Evolutionary conservation across 306 rosid species (phyloP), one percentile per base, ranked within the genome.

Genomic region (Amphicarpaea edgeworthii): DNA sequence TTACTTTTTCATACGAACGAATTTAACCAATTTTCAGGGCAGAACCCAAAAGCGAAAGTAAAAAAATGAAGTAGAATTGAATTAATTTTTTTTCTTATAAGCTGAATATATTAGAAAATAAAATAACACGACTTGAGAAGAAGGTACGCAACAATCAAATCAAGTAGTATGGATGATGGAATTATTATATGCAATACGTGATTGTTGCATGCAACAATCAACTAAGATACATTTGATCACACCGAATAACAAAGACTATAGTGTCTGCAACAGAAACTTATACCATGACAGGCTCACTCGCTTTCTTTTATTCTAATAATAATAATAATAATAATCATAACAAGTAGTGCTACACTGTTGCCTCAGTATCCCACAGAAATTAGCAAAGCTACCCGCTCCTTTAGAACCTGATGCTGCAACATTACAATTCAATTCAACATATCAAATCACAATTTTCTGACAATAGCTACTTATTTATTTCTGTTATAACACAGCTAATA

Each of bases 201-300:
- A 59, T 30, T 60, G 42, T 34, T 34, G 42, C 45, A 16, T 9
- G 47, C n/a, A 62, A 62, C 68, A 62, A 17, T 62, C 47, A 37
- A 16, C 28, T 38, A 63, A 63, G 68, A 34, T 37, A 17, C 69
- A 63, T 63, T 30, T 37, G 37, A 37, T 38, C 12, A 15, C 12
- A 60, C 42, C 5, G 1, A 10, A 8, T 1, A 4, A 16, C 12
- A 3, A 16, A 61, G n/a, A 61, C 68, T 61, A 34, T 4, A 28
- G 9, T 8, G 15, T 37, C 30, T 1, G 8, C 8, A 63, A 62
- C 2, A 62, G 1, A 37, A 8, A 34, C 23, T 10, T 16, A 10
- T 9, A 38, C 10, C 37, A 63, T 0, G 19, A 38, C n/a, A 16
- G 26, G 8, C 26, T n/a, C 6, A 61, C 43, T 30, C 37, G 7